Evolutionary conservation across 2,329 filamentous ascomycete genomes (phyloP).

Genomic region (Colletotrichum sublineola): DNA sequence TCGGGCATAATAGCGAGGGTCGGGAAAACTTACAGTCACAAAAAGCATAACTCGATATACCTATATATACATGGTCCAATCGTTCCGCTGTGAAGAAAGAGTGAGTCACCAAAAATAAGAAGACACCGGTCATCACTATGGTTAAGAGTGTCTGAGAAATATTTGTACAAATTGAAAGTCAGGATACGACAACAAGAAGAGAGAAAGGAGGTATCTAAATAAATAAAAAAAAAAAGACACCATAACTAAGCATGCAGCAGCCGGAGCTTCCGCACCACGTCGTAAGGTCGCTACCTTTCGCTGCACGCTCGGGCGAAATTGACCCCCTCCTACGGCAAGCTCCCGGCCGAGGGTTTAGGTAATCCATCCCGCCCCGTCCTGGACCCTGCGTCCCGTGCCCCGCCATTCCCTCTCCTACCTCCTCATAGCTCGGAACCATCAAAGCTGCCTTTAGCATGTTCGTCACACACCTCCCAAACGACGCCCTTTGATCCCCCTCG

Average conservation of each 20-base stretch:
- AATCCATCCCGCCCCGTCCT: constrained; percentile 6
- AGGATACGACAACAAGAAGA: not conserved
- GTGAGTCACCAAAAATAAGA: too few relatives aligned
- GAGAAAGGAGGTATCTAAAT: not conserved
- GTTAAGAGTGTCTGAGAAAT: not conserved
- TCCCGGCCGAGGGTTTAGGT: constrained; percentile 25
- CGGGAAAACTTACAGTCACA: not conserved
- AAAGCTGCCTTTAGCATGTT: not conserved
- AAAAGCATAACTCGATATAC: not conserved
- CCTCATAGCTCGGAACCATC: not conserved
- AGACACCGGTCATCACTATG: not conserved
- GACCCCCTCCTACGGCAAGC: not conserved
- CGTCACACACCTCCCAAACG: not conserved
- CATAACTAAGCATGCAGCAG: not conserved
- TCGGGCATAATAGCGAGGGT: constrained; percentile 36
- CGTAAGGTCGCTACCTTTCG: not conserved
- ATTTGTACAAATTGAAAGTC: not conserved
- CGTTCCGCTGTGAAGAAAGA: not conserved
- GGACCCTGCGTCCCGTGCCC: constrained; percentile 17
- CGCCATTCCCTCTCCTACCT: constrained; percentile 21
- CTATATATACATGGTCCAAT: not conserved
- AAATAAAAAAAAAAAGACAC: not conserved
- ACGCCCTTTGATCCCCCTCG: not conserved
- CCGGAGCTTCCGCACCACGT: constrained; percentile 19
- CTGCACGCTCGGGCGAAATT: not conserved